A percentile compares a stretch with the other conserved stretches of the same genome.
phyloP scores from a whole-genome alignment of 108 stramenopile genomes.

The Conticribra guillardii region DNA sequence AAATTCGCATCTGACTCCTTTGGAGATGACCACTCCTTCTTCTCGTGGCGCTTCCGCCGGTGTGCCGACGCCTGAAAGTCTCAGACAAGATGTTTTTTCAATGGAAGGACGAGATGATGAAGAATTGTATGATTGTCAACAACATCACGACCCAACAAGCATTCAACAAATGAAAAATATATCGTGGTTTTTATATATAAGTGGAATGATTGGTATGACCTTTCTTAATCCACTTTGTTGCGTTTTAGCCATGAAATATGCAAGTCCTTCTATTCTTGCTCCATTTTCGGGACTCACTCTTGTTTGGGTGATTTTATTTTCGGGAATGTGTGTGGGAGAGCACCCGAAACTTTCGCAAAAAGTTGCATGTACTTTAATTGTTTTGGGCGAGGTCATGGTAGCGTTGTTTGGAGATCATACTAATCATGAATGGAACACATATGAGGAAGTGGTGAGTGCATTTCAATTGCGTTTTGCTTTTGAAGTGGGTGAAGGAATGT shows the following conservation, averaged over 20 bases:
- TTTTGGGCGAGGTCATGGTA: conserved; percentile 77
- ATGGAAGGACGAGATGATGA: background rate
- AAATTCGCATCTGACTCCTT: background rate
- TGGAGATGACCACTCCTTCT: conserved; percentile 4
- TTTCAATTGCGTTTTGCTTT: background rate
- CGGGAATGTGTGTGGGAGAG: conserved; percentile 59
- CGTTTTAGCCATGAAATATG: conserved; percentile 87
- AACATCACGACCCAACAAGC: background rate
- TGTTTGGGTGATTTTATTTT: conserved; percentile 84
- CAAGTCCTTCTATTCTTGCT: conserved; percentile 83
- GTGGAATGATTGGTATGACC: conserved; percentile 86
- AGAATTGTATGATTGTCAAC: background rate
- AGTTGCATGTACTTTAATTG: conserved; percentile 69
- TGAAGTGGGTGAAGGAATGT: background rate
- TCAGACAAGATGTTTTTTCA: background rate
- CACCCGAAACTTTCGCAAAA: conserved; percentile 56
- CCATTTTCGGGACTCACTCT: conserved; percentile 87
- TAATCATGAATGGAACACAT: conserved; percentile 57
- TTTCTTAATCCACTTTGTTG: conserved; percentile 80
- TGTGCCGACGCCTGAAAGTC: background rate
- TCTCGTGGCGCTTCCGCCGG: background rate
- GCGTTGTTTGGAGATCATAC: conserved; percentile 88
- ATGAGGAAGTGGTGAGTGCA: conserved; percentile 68
- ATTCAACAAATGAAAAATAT: background rate
- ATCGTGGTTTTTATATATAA: conserved; percentile 42